Base-by-base conservation (phyloP, 306 rosid species). In the Oxytropis ochrocephala region DNA sequence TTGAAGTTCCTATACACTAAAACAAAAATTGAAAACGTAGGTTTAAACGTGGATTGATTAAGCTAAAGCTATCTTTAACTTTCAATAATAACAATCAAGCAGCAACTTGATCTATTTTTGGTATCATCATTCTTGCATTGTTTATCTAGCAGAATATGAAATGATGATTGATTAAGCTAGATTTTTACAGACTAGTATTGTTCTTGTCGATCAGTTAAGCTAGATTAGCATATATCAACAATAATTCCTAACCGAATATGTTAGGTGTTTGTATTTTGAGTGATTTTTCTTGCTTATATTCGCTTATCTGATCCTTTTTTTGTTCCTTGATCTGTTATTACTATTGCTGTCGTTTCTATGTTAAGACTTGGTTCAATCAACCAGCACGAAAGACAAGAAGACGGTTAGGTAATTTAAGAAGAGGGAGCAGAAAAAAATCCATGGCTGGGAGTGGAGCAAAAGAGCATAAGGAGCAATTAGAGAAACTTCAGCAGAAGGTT, bases 401-500 rank as follows among this genome's bases (percentile, higher is more conserved):
- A 84, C 82, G 91, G 2, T 44, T 39, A 38, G 95, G 91, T 88
- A 8, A 68, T 16, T n/a, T 54, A 13, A 78, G 68, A 55, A 70
- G 61, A 39, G 61, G 69, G 62, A 62, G 62, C 41, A 73, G 30
- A 52, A 81, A 48, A 56, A 64, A 64, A 24, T 61, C 90, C 7
- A 62, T 56, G 65, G 14, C 82, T 73, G 63, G 2, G 33, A 75
- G 74, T 47, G 81, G 65, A 76, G 96, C 90, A 9, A 85, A 41
- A 72, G 86, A 83, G 78, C 96, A 93, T 56, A 82, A 78, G 69
- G 89, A 84, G 44, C 94, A 90, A 35, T 77, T 88, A 11, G 78
- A 86, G 65, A 85, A 85, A 57, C 98, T 90, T 46, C 74, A 67
- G 30, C 70, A 86, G 49, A 88, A 92, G 96, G 96, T 90, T 73